Percentiles rank a stretch among this genome's conserved stretches.
These are phyloP conservation scores for Nakataea oryzae DNA, from an alignment of 2,329 filamentous ascomycete species.

Conservation along the genomic window DNA sequence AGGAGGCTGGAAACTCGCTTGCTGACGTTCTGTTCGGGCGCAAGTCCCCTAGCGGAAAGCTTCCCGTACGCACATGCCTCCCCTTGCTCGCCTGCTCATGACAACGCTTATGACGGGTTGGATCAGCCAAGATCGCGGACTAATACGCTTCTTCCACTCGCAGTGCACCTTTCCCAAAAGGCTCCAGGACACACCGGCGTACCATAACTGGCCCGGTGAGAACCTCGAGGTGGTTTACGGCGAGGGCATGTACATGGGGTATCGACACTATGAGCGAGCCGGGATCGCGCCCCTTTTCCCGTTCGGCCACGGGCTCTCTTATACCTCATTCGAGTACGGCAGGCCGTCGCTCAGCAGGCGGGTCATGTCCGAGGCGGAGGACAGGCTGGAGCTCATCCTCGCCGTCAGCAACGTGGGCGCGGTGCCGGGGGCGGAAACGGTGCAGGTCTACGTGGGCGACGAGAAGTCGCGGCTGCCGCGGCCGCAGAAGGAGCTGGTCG, in stretches of 20 bases:
- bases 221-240: conserved; percentile 59
- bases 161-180: conserved; percentile 55
- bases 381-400: conserved; percentile 31
- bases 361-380: conserved; percentile 22
- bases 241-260: conserved; percentile 64
- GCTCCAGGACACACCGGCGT: conserved; percentile 58
- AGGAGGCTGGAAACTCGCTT: conserved; percentile 58
- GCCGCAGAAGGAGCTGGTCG: conserved; percentile 61
- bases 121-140: no score
- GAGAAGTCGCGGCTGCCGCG: conserved; percentile 50
- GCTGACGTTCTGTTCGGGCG: conserved; percentile 56
- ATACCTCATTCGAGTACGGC: conserved; percentile 59
- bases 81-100: not conserved
- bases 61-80: conserved; percentile 38
- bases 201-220: conserved; percentile 64
- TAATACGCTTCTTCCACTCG: no score
- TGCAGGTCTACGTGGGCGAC: conserved; percentile 60
- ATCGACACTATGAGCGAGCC: conserved; percentile 58
- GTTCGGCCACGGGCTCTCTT: conserved; percentile 66
- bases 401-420: conserved; percentile 44
- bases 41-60: conserved; percentile 56
- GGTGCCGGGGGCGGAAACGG: conserved; percentile 48
- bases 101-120: no score
- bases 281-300: conserved; percentile 53
- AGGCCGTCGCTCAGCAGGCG: conserved; percentile 36